Conservation (phyloP, 805 yeast genomes). For the Saccharomyces kudriavzevii region DNA sequence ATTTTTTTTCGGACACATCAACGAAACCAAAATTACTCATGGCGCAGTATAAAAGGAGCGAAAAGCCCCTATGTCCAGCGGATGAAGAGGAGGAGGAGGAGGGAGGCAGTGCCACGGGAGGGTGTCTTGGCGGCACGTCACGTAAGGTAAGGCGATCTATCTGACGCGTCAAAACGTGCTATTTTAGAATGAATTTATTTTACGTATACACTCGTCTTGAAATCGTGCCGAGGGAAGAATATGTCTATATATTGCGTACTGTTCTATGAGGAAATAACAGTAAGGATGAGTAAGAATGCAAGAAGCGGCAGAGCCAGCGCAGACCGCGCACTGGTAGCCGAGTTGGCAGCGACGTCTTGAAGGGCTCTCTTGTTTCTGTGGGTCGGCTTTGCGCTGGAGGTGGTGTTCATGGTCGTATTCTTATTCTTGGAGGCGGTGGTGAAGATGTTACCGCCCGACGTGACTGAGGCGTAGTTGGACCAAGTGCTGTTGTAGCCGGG, state of each 20-base stretch:
- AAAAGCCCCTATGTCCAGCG: not conserved
- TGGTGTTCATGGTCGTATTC: not conserved
- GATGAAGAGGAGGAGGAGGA: not conserved
- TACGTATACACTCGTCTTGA: not conserved
- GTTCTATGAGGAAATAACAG: not conserved
- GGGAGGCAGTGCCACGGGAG: not conserved
- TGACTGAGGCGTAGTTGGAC: constrained; percentile 19
- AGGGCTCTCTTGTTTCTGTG: not conserved
- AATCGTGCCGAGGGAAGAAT: not conserved
- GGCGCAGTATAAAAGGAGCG: not conserved
- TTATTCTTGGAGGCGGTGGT: constrained; percentile 4
- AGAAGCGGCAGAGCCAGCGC: not conserved
- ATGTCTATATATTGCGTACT: not conserved
- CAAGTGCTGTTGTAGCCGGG: constrained; percentile 39
- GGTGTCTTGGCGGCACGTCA: not conserved
- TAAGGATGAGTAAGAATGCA: not conserved
- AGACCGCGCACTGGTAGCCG: not conserved
- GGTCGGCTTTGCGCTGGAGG: not conserved
- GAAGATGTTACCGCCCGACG: constrained; percentile 25
- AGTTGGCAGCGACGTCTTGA: not conserved
- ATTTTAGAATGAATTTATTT: not conserved
- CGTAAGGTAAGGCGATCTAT: not conserved
- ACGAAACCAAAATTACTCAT: not conserved
- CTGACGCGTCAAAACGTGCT: not conserved
- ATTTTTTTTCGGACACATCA: not conserved